Evolutionary conservation across 2,329 filamentous ascomycete species (phyloP), one percentile per base, ranked within the genome.

Genomic region (Chaetomium globosum): DNA sequence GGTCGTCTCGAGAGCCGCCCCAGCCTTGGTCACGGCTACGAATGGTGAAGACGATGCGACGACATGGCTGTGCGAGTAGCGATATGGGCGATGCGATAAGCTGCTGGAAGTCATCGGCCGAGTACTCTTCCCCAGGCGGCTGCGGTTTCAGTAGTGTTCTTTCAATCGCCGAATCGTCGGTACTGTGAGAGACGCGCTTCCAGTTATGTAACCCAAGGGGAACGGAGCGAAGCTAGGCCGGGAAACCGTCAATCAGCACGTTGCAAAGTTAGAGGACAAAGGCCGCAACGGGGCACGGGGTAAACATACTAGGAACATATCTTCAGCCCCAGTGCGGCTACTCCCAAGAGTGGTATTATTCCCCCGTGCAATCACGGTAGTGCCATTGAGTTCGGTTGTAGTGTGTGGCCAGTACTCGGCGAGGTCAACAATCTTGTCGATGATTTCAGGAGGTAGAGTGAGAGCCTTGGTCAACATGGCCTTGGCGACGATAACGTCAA

Each of bases 321-420:
- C 73, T 67, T 81, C 78, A 3, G 12, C 12, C 30, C 4, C 7
- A 28, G 58, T 23, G 36, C 10, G 36, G 0, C 16, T 54, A 6
- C 43, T 26, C 4, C 56, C 39, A 30, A 28, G 16, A 2, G 4
- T 26, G 7, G 12, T 5, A 16, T 30, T 46, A 4, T 46, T 39
- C 13, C 68, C 68, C 5, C 72, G 36, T 23, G 75, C 69, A 1
- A 56, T 28, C 6, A 73, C 59, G 3, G 62, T 58, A 0, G 52
- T 51, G 2, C 53, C 39, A 7, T 64, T 59, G 6, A 68, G 65
- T 64, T 74, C 74, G 10, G 75, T 71, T 0, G 76, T 74, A 0
- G 81, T 80, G 68, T 82, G 82, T 16, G 81, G 82, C 86, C 87
- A 89, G 74, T 88, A 89, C 74, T 88, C 85, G 62, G 85, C 87